Percentiles rank a stretch among this genome's conserved stretches.
Evolutionary conservation across 2,329 filamentous ascomycete species (phyloP).

Genomic region (Cyphellophora europaea): DNA sequence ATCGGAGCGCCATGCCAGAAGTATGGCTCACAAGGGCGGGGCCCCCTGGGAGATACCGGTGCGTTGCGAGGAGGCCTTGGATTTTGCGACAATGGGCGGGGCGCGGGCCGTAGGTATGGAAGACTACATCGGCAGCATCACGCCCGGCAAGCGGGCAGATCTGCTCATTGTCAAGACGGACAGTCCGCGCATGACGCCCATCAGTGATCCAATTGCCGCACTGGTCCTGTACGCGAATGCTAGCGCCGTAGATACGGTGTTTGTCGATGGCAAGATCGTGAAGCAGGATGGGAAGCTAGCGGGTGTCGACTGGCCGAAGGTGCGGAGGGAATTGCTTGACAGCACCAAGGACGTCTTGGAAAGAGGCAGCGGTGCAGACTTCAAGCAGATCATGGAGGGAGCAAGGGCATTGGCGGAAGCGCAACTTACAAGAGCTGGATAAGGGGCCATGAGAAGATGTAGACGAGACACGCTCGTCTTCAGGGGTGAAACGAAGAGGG

Average conservation of each 20-base stretch:
- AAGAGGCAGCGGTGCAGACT: slow-evolving; percentile 5
- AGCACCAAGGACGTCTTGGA: slow-evolving; percentile 1
- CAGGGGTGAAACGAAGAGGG: no score
- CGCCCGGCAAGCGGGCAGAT: slow-evolving; percentile 23
- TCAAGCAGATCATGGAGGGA: slow-evolving; percentile 5
- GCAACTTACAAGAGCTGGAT: no score
- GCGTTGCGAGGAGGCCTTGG: slow-evolving; percentile 19
- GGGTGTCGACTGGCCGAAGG: slow-evolving; percentile 7
- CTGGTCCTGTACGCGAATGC: slow-evolving; percentile 22
- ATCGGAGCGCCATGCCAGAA: slow-evolving; percentile 15
- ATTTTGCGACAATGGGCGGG: slow-evolving; percentile 23
- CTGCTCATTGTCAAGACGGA: slow-evolving; percentile 22
- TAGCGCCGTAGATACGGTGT: slow-evolving; percentile 21
- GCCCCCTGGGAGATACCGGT: slow-evolving; percentile 7
- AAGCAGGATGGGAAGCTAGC: slow-evolving; percentile 14
- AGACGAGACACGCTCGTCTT: no score
- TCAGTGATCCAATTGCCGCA: slow-evolving; percentile 22
- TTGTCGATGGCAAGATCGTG: slow-evolving; percentile 21
- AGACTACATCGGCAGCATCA: slow-evolving; percentile 20
- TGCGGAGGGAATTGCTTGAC: slow-evolving; percentile 3
- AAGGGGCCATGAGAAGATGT: no score
- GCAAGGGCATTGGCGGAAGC: no score
- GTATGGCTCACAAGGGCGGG: slow-evolving; percentile 9
- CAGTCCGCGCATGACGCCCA: slow-evolving; percentile 20
- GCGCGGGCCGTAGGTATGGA: slow-evolving; percentile 21